Evolutionary conservation across 2,329 filamentous ascomycete species (phyloP), one percentile per base, ranked within the genome.

Genomic region (Didymella exigua): DNA sequence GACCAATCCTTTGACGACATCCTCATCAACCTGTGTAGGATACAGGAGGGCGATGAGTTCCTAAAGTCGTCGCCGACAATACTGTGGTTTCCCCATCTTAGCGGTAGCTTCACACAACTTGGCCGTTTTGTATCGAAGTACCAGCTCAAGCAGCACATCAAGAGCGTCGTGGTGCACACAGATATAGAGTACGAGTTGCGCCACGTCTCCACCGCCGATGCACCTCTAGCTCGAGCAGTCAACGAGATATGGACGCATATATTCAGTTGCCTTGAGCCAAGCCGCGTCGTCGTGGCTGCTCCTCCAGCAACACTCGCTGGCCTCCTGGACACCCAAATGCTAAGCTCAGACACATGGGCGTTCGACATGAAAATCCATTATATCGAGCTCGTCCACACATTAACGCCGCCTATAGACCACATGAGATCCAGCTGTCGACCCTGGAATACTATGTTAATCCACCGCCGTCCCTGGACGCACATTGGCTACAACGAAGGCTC

Each of bases 401-500:
- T 60, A 4, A 37, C 64, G 13, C 37, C 31, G 3, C 50, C 11
- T 14, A 10, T 34, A 8, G 46, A 56, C 4, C 64, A 66, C 18
- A 33, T 46, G 31, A 36, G 52, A 7, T 50, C 41, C 10, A 34
- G 47, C 8, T 62, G 62, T 31, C 62, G 66, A 5, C 59, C 63
- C 6, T 64, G 64, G 58, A 47, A 64, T 16, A 53, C 56, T 0
- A 47, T 67, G 21, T 73, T 91, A 0, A 81, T 90, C 38, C 79
- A 80, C 23, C 76, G 83, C n/a, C 81, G 83, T 1, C 82, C 82
- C 2, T 93, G 90, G 89, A 81, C 79, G 0, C 81, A 83, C 16
- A 65, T 91, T 0, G 77, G 83, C 2, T 83, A 91, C 60, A 93
- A 93, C 69, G 89, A 93, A 75, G 88, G 89, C 8, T 90, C 88